A percentile compares a stretch with the other conserved stretches of the same genome.
phyloP scores from a whole-genome alignment of 2,329 filamentous ascomycete species.

The Zopfia rhizophila region DNA sequence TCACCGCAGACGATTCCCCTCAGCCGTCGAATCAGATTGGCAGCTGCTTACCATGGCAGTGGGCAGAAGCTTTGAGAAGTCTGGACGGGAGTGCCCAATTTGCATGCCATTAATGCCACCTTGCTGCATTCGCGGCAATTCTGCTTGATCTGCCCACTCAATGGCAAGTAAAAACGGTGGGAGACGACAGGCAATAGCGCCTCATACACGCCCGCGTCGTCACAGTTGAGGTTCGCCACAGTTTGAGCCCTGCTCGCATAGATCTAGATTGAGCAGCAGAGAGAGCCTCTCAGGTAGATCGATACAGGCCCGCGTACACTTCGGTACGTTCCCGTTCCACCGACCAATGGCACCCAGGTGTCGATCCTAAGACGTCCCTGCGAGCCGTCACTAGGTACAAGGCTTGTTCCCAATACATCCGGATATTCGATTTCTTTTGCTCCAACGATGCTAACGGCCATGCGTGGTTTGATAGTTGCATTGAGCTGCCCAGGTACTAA shows the following conservation, averaged over 20 bases:
- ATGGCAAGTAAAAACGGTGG: constrained; percentile 18
- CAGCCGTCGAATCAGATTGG: constrained; percentile 36
- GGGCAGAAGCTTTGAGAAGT: constrained; percentile 25
- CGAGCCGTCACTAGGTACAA: constrained; percentile 48
- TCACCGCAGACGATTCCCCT: constrained; percentile 33
- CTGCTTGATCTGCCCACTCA: constrained; percentile 22
- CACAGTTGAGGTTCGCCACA: constrained; percentile 39
- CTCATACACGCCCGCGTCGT: constrained; percentile 22
- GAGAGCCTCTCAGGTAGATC: constrained; percentile 38
- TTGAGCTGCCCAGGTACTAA: constrained; percentile 44
- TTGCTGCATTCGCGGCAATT: constrained; percentile 31
- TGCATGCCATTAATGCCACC: constrained; percentile 31
- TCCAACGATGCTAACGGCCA: constrained; percentile 35
- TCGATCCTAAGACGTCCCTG: constrained; percentile 42
- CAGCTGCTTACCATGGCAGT: constrained; percentile 30
- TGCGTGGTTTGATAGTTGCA: constrained; percentile 40
- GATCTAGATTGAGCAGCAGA: constrained; percentile 43
- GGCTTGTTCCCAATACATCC: constrained; percentile 49
- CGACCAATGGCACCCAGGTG: constrained; percentile 40
- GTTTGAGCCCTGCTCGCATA: constrained; percentile 30
- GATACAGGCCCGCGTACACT: constrained; percentile 37
- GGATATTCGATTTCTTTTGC: constrained; percentile 46
- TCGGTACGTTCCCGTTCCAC: constrained; percentile 45
- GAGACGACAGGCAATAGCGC: constrained; percentile 21
- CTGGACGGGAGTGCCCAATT: constrained; percentile 33